A percentile compares a stretch with the other conserved stretches of the same genome.
Conservation (phyloP, 495 filamentous ascomycete species). For the Cercophora newfieldiana region DNA sequence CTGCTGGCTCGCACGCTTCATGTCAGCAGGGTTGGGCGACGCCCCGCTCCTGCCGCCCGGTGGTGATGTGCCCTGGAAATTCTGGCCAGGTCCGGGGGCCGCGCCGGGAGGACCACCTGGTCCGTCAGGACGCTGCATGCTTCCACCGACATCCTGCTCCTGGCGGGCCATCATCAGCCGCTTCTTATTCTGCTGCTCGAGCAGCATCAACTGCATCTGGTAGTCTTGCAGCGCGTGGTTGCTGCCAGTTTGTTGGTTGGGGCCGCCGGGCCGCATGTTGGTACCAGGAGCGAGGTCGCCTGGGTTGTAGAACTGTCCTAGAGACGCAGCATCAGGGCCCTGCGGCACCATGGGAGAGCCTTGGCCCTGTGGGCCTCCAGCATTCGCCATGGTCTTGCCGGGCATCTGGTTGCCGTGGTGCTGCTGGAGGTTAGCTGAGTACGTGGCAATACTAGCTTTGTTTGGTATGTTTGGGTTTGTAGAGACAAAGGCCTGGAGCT, state of each 20-base stretch:
- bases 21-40: slow-evolving; percentile 86
- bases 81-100: slow-evolving; percentile 52
- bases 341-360: slow-evolving; percentile 76
- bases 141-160: slow-evolving; percentile 79
- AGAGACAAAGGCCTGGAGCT: slow-evolving; percentile 71
- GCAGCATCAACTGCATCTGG: slow-evolving; percentile 98
- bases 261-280: slow-evolving; percentile 56
- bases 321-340: slow-evolving; percentile 64
- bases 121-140: slow-evolving; percentile 54
- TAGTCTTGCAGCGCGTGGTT: slow-evolving; percentile 98
- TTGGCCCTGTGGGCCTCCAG: slow-evolving; percentile 57
- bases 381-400: slow-evolving; percentile 60
- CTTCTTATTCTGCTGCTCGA: slow-evolving; percentile 99
- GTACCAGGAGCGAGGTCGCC: slow-evolving; percentile 46
- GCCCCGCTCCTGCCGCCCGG: slow-evolving; percentile 76
- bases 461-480: slow-evolving; percentile 63
- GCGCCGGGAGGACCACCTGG: slow-evolving; percentile 51
- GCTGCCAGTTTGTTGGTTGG: slow-evolving; percentile 58
- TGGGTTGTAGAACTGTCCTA: slow-evolving; percentile 68
- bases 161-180: slow-evolving; percentile 94
- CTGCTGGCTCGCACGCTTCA: slow-evolving; percentile 88
- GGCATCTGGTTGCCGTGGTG: slow-evolving; percentile 79
- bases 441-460: slow-evolving; percentile 76
- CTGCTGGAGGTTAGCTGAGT: slow-evolving; percentile 77
- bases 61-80: slow-evolving; percentile 73